Conservation (phyloP, 2,329 filamentous ascomycete genomes). For the Colletotrichum neosansevieriae region DNA sequence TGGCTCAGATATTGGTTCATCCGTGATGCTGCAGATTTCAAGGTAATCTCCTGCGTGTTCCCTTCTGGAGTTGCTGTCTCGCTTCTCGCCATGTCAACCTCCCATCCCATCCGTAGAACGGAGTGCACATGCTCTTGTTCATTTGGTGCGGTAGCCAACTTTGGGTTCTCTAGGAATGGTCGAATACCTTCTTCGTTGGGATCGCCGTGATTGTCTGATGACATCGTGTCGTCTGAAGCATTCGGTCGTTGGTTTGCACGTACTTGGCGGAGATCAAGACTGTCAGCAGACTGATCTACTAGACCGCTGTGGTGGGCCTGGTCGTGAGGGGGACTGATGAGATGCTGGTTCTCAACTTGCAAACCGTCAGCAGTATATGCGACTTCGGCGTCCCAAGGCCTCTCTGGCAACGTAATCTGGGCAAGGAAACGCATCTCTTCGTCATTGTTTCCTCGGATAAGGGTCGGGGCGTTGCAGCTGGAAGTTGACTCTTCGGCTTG, state of each 20-base stretch:
- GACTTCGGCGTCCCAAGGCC: no score
- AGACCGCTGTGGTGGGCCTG: no score
- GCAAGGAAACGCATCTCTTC: neutral
- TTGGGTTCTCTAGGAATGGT: neutral
- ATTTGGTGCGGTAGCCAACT: neutral
- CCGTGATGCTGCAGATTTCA: neutral
- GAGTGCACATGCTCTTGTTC: neutral
- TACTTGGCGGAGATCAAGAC: neutral
- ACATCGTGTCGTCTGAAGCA: neutral
- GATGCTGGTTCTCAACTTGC: no score
- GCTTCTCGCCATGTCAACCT: constrained; percentile 30
- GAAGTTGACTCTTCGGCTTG: neutral
- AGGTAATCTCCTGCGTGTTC: constrained; percentile 2
- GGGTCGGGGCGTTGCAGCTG: no score
- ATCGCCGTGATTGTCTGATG: neutral
- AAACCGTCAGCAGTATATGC: no score
- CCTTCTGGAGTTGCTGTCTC: constrained; percentile 18
- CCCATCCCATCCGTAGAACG: constrained; percentile 13
- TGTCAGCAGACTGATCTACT: no score
- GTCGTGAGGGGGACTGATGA: no score
- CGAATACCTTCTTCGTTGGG: no score
- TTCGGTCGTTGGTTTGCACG: neutral
- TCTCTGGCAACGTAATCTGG: no score
- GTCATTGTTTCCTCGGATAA: neutral
- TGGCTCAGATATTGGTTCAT: constrained; percentile 4